Evolutionary conservation across 306 rosid species (phyloP), one percentile per base, ranked within the genome.

Genomic region (Vigna reflexopilosa): DNA sequence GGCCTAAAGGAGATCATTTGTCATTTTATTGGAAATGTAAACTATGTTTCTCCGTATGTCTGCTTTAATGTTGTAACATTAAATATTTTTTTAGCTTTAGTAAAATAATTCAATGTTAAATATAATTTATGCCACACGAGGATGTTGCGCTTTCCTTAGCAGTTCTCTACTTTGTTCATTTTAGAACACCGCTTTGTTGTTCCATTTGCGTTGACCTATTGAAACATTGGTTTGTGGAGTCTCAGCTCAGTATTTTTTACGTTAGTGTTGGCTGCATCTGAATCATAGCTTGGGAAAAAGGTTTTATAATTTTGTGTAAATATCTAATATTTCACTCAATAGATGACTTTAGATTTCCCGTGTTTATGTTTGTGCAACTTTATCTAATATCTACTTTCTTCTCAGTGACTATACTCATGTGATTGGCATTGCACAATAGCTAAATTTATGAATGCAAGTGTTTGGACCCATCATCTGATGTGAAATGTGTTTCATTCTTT

Each of bases 391-490:
- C 11, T 62, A 62, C 14, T 62, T 30, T 62, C 67, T 54, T 10
- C 14, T 11, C 61, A 16, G 68, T 72, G 17, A 17, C 71, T 45
- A 66, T 68, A 73, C 48, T 66, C 16, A 45, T 63, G 67, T 47
- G 12, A 56, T 19, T 58, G 38, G 36, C 45, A 67, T 38, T 74
- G 80, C 76, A 48, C 61, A 50, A 16, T 52, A 17, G 59, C 40
- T 16, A 47, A 14, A 26, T 82, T 20, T 76, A 69, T 70, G 36
- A 48, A 48, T 70, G 70, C 50, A 19, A 30, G 67, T 30, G 30
- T 71, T 81, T 71, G 63, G 40, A 72, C 51, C 54, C 13, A 10
- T 62, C 61, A 72, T 50, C 48, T 19, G 34, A 17, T 64, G 40
- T 65, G 36, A 22, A 48, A 30, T 30, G 14, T 55, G 42, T 48